phyloP scores from a whole-genome alignment of 2,329 filamentous ascomycete genomes.

The Chaetomium sp. region DNA sequence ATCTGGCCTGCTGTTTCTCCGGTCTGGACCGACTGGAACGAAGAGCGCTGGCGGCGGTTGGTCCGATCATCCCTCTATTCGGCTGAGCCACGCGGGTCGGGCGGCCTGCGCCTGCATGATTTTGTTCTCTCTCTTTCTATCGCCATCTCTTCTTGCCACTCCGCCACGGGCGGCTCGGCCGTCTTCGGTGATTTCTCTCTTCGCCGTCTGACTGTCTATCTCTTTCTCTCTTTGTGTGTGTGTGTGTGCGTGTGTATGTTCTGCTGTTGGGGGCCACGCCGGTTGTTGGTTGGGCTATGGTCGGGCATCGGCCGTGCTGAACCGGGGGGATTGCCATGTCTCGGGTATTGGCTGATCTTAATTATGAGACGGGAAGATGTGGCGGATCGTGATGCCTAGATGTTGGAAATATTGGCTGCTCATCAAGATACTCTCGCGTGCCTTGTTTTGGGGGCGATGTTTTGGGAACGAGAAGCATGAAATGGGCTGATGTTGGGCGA shows the following conservation, averaged over 20 bases:
- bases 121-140: neutral
- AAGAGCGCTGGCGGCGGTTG: neutral
- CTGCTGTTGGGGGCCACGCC: neutral
- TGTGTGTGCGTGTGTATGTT: too few relatives aligned
- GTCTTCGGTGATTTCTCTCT: neutral
- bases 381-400: neutral
- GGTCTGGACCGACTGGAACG: neutral
- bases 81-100: neutral
- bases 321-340: conserved; percentile 4
- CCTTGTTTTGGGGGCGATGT: too few relatives aligned
- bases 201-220: neutral
- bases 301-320: conserved; percentile 3
- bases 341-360: conserved; percentile 7
- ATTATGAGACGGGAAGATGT: conserved; percentile 5
- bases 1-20: conserved; percentile 2
- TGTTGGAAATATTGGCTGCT: neutral
- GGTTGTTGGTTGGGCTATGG: neutral
- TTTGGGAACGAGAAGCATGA: neutral
- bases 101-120: neutral
- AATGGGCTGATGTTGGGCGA: neutral
- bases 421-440: neutral
- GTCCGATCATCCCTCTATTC: conserved; percentile 3
- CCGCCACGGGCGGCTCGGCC: neutral
- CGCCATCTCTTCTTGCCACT: neutral
- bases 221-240: neutral